Base-by-base conservation (phyloP, 495 filamentous ascomycete genomes). In the Daldinia loculata region DNA sequence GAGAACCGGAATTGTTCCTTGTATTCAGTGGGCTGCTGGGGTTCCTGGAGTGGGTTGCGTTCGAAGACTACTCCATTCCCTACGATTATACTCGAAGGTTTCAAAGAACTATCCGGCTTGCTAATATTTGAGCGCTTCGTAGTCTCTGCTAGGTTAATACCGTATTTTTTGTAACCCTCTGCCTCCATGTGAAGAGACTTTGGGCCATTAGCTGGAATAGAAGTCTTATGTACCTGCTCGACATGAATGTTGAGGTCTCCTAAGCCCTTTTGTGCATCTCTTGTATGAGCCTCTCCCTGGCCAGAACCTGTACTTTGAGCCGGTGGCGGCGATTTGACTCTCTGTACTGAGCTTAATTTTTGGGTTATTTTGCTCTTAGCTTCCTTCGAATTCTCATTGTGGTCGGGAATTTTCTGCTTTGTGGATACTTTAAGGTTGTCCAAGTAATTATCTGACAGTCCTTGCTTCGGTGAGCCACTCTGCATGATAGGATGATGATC, bases 71-170 rank as follows among this genome's bases (percentile, higher is more conserved):
- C 30, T 39, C 27, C 39, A 34, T 41, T 62, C 24, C 56, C 43
- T 6, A 19, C 11, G 5, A 32, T 19, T 29, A 15, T 32, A 6
- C 22, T 50, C 7, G 34, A 15, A 30, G 7, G 15, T 17, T 5
- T 24, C 11, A 50, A 51, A 38, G 70, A 56, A 50, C 61, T 72
- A 2, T 63, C 57, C 12, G 32, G 41, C 14, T 69, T 62, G 29
- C 22, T 58, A 41, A 66, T 45, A 29, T 38, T 58, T 4, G 51
- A 53, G 15, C 32, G 52, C n/a, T 32, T 24, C 8, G 6, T 45
- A 4, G 43, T 41, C 15, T 50, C 30, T 9, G 3, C 14, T 4
- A 58, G 43, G 4, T 30, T 30, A 9, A 15, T 9, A 60, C 50
- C 17, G 32, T 26, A 27, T n/a, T 41, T 50, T 45, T 45, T 6